phyloP scores from a whole-genome alignment of 106 monocot genomes.

The Dendrobium catenatum region DNA sequence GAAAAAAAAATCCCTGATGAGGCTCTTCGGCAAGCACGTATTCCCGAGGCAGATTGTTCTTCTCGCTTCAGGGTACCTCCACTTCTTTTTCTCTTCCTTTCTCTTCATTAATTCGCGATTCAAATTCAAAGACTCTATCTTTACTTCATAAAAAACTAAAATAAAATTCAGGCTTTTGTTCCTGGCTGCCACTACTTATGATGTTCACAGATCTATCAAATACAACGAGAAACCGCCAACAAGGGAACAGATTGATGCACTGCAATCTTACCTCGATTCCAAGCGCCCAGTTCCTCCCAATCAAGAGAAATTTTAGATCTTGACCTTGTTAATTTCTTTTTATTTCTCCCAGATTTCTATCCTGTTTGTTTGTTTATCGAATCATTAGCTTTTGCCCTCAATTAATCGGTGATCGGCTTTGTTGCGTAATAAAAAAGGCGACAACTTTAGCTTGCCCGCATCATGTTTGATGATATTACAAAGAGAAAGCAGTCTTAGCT shows the following conservation, averaged over 20 bases:
- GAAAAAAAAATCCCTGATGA: slow-evolving; percentile 9
- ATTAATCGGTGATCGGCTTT: background rate
- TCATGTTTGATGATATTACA: background rate
- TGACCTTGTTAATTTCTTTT: background rate
- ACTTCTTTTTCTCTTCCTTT: background rate
- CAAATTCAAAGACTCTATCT: background rate
- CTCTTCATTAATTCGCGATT: background rate
- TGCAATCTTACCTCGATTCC: slow-evolving; percentile 48
- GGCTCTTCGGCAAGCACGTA: slow-evolving; percentile 31
- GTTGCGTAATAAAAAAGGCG: background rate
- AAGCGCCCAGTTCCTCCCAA: slow-evolving; percentile 20
- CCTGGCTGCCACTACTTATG: slow-evolving; percentile 56
- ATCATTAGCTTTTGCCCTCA: background rate
- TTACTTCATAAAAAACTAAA: background rate
- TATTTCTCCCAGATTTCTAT: background rate
- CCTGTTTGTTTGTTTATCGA: background rate
- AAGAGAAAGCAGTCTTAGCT: background rate
- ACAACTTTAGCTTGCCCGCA: background rate
- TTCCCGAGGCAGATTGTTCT: slow-evolving; percentile 41
- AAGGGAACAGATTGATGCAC: slow-evolving; percentile 41
- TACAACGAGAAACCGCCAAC: slow-evolving; percentile 56
- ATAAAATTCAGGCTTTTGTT: slow-evolving; percentile 28
- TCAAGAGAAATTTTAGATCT: background rate
- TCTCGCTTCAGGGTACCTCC: slow-evolving; percentile 28
- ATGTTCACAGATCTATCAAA: slow-evolving; percentile 70